A percentile compares a stretch with the other conserved stretches of the same genome.
phyloP scores from a whole-genome alignment of 495 filamentous ascomycete species.

The Penicillium fimorum region DNA sequence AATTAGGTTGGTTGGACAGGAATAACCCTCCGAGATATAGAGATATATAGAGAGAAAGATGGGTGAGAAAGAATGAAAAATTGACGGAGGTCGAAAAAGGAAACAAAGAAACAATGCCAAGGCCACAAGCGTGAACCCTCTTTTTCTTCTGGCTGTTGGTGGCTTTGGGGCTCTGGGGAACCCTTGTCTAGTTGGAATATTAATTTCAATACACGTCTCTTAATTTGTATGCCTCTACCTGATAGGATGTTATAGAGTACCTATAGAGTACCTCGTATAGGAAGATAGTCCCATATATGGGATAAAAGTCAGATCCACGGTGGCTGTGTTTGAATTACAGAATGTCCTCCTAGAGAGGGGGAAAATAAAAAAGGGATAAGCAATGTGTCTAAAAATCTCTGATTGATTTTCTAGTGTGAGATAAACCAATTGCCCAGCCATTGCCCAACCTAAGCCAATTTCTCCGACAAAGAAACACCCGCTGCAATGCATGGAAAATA shows the following conservation, averaged over 20 bases:
- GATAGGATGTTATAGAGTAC: no score
- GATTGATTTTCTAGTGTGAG: not conserved
- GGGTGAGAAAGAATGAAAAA: no score
- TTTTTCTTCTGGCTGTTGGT: no score
- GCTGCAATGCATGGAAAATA: slow-evolving; percentile 11
- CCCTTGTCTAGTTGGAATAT: no score
- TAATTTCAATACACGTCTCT: no score
- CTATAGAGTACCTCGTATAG: not conserved
- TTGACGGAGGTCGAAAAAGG: not conserved
- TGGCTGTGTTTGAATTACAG: not conserved
- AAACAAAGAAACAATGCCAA: not conserved
- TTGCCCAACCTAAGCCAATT: not conserved
- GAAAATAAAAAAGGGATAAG: not conserved
- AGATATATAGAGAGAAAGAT: not conserved
- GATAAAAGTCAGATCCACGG: not conserved
- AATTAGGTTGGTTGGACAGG: not conserved
- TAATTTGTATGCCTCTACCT: no score
- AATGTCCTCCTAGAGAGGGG: no score
- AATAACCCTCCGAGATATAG: not conserved
- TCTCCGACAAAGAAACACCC: slow-evolving; percentile 12
- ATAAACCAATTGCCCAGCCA: not conserved
- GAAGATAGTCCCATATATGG: not conserved
- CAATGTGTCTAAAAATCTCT: not conserved
- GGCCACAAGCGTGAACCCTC: not conserved
- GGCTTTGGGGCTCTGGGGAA: no score